Evolutionary conservation across 306 rosid species (phyloP).

Genomic region (Cercis canadensis): DNA sequence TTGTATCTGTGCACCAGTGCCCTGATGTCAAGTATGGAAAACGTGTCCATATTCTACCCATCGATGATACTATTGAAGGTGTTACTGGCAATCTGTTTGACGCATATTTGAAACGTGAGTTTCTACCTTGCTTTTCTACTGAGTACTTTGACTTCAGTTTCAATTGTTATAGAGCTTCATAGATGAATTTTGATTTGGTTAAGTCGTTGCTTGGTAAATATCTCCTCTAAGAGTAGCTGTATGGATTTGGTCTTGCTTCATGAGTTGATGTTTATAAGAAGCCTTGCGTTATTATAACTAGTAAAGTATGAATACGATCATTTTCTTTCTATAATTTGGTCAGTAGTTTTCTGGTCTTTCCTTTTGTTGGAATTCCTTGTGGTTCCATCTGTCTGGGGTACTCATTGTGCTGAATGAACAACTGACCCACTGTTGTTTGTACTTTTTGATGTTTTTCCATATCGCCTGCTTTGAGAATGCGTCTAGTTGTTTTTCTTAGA

Average conservation of each 20-base stretch:
- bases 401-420: not conserved
- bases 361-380: not conserved
- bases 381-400: not conserved
- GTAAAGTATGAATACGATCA: not conserved
- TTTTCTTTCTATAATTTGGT: too few species aligned
- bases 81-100: slow-evolving; percentile 62
- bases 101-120: slow-evolving; percentile 66
- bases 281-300: not conserved
- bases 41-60: slow-evolving; percentile 55
- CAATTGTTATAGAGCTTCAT: not conserved
- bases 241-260: not conserved
- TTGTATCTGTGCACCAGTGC: slow-evolving; percentile 64
- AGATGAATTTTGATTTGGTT: not conserved
- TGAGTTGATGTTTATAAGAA: not conserved
- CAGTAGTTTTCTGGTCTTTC: not conserved
- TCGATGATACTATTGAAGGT: slow-evolving; percentile 62
- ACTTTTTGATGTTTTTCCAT: not conserved
- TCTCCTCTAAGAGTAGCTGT: not conserved
- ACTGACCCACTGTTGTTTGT: not conserved
- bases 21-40: slow-evolving; percentile 63
- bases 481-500: not conserved
- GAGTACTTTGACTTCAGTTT: not conserved
- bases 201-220: slow-evolving; percentile 1
- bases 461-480: slow-evolving; percentile 1
- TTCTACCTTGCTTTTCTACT: not conserved